Conservation (phyloP, 306 rosid species). For the cucumber (Cucumis sativus) region Cucumber_9930_V3 NC_026658.2:2335001-2335500, state of each 20-base stretch:
- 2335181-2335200: neutral
- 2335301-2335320: neutral
- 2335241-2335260: neutral
- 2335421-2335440: neutral
- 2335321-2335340: neutral
- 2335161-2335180: neutral
- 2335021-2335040: conserved; percentile 38
- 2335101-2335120: conserved; percentile 64
- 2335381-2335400: neutral
- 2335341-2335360: neutral
- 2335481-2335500: no score
- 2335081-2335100: conserved; percentile 49
- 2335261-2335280: conserved; percentile 4
- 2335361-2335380: neutral
- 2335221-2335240: neutral
- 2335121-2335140: conserved; percentile 9
- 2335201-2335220: neutral
- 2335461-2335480: neutral
- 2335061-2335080: conserved; percentile 50
- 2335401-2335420: neutral
- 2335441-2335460: neutral
- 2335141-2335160: neutral
- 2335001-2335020: neutral
- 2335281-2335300: neutral
- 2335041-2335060: conserved; percentile 39